phyloP scores from a whole-genome alignment of 805 yeast species.

The Suhomyces kilbournensis region DNA sequence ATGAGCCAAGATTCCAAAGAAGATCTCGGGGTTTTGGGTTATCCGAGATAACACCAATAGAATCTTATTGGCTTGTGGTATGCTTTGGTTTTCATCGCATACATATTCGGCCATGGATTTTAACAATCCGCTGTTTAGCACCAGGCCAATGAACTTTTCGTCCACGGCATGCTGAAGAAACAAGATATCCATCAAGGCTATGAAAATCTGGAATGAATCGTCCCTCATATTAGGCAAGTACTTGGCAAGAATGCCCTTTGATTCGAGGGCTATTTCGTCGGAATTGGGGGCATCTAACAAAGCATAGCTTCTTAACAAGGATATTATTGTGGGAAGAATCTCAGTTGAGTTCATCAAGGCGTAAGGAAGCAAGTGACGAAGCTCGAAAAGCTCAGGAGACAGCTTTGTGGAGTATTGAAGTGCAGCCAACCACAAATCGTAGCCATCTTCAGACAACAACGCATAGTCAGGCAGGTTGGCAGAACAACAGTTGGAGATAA shows the following conservation, averaged over 20 bases:
- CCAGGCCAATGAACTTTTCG: conserved; percentile 25
- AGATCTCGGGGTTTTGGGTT: conserved; percentile 31
- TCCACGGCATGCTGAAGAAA: conserved; percentile 28
- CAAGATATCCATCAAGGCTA: conserved; percentile 53
- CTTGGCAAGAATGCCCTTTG: conserved; percentile 48
- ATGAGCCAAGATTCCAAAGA: conserved; percentile 31
- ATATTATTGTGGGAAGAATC: conserved; percentile 59
- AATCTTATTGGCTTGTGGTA: conserved; percentile 37
- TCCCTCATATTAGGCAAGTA: conserved; percentile 65
- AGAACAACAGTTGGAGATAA: conserved; percentile 64
- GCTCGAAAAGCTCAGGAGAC: conserved; percentile 37
- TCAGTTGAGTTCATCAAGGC: conserved; percentile 73
- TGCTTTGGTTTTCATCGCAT: conserved; percentile 42
- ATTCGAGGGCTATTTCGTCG: conserved; percentile 25
- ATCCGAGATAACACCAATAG: conserved; percentile 37
- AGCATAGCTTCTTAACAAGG: conserved; percentile 61
- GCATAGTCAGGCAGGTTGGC: conserved; percentile 38
- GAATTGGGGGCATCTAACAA: conserved; percentile 42
- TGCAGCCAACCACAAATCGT: conserved; percentile 75
- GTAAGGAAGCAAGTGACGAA: conserved; percentile 51
- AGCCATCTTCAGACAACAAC: conserved; percentile 79
- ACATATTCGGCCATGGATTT: conserved; percentile 40
- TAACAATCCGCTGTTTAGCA: conserved; percentile 46
- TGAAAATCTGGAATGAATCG: conserved; percentile 58
- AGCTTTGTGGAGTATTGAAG: conserved; percentile 45